Evolutionary conservation across 805 yeast species (phyloP).

Genomic region (Starmerella ratchasimensis): DNA sequence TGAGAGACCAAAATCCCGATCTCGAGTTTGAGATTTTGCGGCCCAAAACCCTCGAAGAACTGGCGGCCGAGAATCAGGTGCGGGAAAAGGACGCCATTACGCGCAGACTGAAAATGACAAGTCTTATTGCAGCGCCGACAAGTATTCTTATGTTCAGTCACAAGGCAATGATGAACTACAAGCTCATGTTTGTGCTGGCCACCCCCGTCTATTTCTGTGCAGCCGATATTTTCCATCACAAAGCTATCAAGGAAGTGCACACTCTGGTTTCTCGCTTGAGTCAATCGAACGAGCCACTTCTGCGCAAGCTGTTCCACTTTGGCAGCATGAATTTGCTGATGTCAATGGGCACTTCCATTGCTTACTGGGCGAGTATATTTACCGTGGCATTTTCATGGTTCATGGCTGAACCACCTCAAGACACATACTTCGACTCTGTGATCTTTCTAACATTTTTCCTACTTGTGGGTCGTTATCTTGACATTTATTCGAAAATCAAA

Average conservation of each 20-base stretch:
- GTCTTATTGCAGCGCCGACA: constrained; percentile 37
- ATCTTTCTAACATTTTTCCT: constrained; percentile 61
- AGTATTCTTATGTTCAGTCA: constrained; percentile 58
- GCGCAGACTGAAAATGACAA: constrained; percentile 32
- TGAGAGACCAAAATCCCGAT: constrained; percentile 33
- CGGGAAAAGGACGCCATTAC: constrained; percentile 32
- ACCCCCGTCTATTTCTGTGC: constrained; percentile 66
- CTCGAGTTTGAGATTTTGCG: constrained; percentile 44
- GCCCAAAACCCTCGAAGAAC: constrained; percentile 49
- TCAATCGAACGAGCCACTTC: constrained; percentile 26
- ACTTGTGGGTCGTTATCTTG: constrained; percentile 55
- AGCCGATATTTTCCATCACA: constrained; percentile 57
- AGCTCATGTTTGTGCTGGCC: constrained; percentile 43
- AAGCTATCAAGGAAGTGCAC: constrained; percentile 46
- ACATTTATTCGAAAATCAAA: constrained; percentile 49
- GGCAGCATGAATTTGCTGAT: constrained; percentile 69
- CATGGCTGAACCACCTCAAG: constrained; percentile 23
- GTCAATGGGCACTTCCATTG: constrained; percentile 58
- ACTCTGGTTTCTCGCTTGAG: constrained; percentile 25
- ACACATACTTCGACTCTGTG: constrained; percentile 68
- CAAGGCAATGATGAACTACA: constrained; percentile 36
- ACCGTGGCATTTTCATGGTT: constrained; percentile 33
- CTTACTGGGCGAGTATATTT: constrained; percentile 55
- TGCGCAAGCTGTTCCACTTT: constrained; percentile 45
- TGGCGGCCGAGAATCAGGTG: constrained; percentile 32